Base-by-base conservation (phyloP, 1,139 yeast species). In the Candida neerlandica region DNA sequence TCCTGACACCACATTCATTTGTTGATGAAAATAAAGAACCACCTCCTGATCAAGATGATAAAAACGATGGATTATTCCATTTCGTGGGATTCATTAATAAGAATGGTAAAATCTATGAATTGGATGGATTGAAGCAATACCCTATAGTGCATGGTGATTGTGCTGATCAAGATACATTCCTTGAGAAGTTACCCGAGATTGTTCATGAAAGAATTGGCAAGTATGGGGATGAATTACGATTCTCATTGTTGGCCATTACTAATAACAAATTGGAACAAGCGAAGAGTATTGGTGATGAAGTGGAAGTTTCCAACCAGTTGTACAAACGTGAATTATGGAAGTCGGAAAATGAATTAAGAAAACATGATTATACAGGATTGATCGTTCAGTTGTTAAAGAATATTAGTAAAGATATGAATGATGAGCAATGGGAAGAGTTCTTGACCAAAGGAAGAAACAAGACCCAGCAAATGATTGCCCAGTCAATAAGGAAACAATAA, bases 91-190 rank as follows among this genome's bases (percentile, higher is more conserved):
- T 81, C 59, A 54, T 76, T 10, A 74, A 73, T 33, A 65, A 70
- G 41, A 64, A 77, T 50, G 84, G 79, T 19, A 62, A 64, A 40
- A 70, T 85, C n/a, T 82, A 82, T 60, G 91, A 86, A 58, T 68
- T 85, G 45, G 91, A 85, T 59, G 91, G 91, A 1, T 71, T 85
- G 46, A 82, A 81, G 52, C 71, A 69, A n/a, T 75, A 64, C 47
- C 89, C 90, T 0, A 82, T 85, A 41, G 66, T 65, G 41, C 90
- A 85, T 59, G 80, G 71, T 0, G 62, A 52, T 5, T 78, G 84
- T 56, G 51, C 49, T 3, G 56, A 65, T 4, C 64, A 69, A 30
- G 75, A 71, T 2, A 78, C 79, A 42, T 82, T 82, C 55, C 64
- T 72, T 39, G 64, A 62, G 5, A 73, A 70, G 57, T 62, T 82